Conservation (phyloP, 192 early-diverging fungal genomes). For the Paraglomus brasilianum region DNA sequence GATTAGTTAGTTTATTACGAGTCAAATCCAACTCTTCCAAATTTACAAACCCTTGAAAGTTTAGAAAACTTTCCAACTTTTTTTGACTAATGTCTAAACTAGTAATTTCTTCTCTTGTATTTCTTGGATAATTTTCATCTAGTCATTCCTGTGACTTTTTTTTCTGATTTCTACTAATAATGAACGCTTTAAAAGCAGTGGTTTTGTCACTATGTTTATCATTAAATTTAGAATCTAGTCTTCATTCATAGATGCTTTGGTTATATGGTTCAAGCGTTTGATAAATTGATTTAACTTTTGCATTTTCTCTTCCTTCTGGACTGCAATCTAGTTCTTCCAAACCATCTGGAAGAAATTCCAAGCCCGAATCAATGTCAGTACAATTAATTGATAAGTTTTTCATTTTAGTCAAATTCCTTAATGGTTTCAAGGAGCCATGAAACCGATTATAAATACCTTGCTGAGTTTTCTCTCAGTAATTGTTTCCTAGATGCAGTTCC, state of each 20-base stretch:
- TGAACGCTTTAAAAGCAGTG: too few species aligned
- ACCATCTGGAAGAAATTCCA: not conserved
- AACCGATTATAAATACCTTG: conserved; percentile 4
- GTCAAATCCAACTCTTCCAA: not conserved
- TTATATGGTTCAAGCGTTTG: too few species aligned
- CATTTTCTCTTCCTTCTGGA: too few species aligned
- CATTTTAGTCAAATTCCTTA: conserved; percentile 3
- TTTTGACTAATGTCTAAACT: not conserved
- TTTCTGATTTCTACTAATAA: too few species aligned
- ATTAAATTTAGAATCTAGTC: too few species aligned
- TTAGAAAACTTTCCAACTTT: not conserved
- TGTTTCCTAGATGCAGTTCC: not conserved
- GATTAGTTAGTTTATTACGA: not conserved
- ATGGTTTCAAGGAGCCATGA: not conserved
- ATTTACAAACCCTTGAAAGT: not conserved
- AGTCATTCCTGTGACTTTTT: too few species aligned
- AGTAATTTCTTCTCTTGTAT: conserved; percentile 6
- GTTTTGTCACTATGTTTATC: too few species aligned
- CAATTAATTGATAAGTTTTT: not conserved
- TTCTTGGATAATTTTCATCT: too few species aligned
- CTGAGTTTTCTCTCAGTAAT: not conserved
- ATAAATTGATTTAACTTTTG: too few species aligned
- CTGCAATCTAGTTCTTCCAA: conserved; percentile 4
- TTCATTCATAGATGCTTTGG: too few species aligned
- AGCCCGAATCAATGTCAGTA: not conserved